Base-by-base conservation (phyloP, 2,329 filamentous ascomycete genomes). In the Fusarium pilosicola region DNA sequence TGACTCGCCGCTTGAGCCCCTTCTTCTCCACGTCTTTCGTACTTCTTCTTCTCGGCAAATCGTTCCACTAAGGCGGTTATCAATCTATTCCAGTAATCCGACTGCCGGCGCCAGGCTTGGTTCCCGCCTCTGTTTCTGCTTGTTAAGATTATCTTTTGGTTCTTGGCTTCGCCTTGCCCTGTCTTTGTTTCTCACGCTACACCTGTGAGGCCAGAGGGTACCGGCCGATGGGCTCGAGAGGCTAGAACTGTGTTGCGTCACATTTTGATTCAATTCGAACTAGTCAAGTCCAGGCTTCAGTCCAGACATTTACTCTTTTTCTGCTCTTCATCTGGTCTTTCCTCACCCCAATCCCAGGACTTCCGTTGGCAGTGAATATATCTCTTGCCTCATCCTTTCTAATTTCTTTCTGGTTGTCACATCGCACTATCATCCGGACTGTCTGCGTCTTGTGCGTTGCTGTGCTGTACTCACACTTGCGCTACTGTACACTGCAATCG, bases 91-190 rank as follows among this genome's bases (percentile, higher is more conserved):
- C 39, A 60, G 62, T 63, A 63, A 70, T 51, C 74, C 56, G 61
- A 71, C 71, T 74, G 62, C 62, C 66, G 68, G 67, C 70, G 66
- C 66, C 70, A 71, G 71, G 62, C 62, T 63, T 74, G 70, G 70
- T 70, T 74, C 70, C 70, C 61, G 61, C 52, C 56, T 67, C 55
- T 58, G 59, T 22, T 65, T 65, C 24, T 52, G 44, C 42, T 49
- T 39, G 30, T 57, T 65, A 36, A 58, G 42, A 51, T 49, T 65
- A 48, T 58, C 63, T 58, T 44, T 49, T 28, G 41, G 30, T 41
- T 54, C 56, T 71, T 67, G 68, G 70, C 64, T 61, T 73, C 52
- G 48, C 44, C 62, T 67, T 46, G 71, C 48, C 52, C 57, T 70
- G 39, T 55, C 45, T 46, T 56, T 32, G 36, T 34, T 41, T 59